Base-by-base conservation (phyloP, 495 filamentous ascomycete species). In the Penicillium goetzii region DNA sequence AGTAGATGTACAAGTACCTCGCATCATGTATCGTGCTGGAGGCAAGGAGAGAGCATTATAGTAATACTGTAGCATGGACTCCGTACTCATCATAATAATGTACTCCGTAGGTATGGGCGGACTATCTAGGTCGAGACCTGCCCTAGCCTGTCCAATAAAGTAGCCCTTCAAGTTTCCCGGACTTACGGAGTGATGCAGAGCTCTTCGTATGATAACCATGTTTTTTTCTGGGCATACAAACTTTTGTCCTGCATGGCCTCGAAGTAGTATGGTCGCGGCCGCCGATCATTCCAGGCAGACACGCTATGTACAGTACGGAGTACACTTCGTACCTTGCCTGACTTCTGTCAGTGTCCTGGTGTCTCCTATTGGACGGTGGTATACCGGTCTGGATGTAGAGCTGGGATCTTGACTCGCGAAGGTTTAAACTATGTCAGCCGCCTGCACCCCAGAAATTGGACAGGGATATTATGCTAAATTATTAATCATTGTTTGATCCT, bases 361-460 rank as follows among this genome's bases (percentile, higher is more conserved):
- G 0, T 30, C 14, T 15, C 12, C 47, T 51, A 28, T 51, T 51
- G 25, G 47, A 17, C 25, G n/a, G 12, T 3, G 47, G 21, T 21
- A 4, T 25, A 23, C 21, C 19, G 12, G 25, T 30, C 25, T 51
- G 25, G 10, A n/a, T 12, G 14, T 6, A 15, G 30, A 55, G 30
- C 52, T 55, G 10, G 30, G 30, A 55, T 36, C 33, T 56, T 64
- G 62, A 64, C 58, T 60, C 51, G 58, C 14, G 52, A 51, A 64
- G 43, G 51, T 49, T 64, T 52, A 25, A 8, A 33, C 34, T 32
- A 45, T 55, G 34, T 56, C 50, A 60, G 51, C 57, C 62, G 41
- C 32, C 41, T 59, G 41, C 41, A 56, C 58, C 58, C 58, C 52
- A 34, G 62, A 60, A 55, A 33, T n/a, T 34, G n/a, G 30, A 33